Base-by-base conservation (phyloP, 805 yeast genomes). In the Brettanomyces anomalus region DNA sequence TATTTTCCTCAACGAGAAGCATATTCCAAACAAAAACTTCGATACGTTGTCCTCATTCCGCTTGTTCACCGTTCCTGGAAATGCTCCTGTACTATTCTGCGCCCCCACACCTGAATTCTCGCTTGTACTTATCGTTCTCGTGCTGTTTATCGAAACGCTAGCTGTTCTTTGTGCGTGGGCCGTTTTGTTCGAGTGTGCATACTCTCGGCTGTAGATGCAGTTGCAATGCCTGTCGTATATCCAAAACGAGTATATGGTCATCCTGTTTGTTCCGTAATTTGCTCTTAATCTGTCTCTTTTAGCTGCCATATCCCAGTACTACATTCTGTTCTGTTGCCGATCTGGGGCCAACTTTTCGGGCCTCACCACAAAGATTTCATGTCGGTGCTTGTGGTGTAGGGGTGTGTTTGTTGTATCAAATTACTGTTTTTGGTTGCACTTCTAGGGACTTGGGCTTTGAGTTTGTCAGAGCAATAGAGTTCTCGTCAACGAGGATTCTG, bases 221-320 rank as follows among this genome's bases (percentile, higher is more conserved):
- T 83, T 80, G 52, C 97, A 85, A 64, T 90, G 97, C 58, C 93
- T 74, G 60, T 90, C 97, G 58, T 83, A 90, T 43, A 90, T 76
- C 85, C 88, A 85, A 57, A 89, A 83, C 10, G 96, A 85, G 65
- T 81, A 81, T 37, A 88, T 78, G 33, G 84, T 75, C 85, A 78
- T 77, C 37, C 13, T 21, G 14, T n/a, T 13, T 7, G 39, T 28
- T 10, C 32, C 32, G 17, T 33, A 14, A 8, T 15, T 15, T 13
- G 15, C n/a, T n/a, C n/a, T n/a, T n/a, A n/a, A n/a, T n/a, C n/a
- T n/a, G n/a, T n/a, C n/a, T n/a, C n/a, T n/a, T n/a, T n/a, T n/a
- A n/a, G n/a, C n/a, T n/a, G n/a, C n/a, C n/a, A n/a, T n/a, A n/a
- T n/a, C n/a, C n/a, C n/a, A n/a, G n/a, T n/a, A n/a, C n/a, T n/a